These are phyloP conservation scores for Saccharomycopsis malanga DNA, from an alignment of 805 yeast genomes.

Conservation along the genomic window DNA sequence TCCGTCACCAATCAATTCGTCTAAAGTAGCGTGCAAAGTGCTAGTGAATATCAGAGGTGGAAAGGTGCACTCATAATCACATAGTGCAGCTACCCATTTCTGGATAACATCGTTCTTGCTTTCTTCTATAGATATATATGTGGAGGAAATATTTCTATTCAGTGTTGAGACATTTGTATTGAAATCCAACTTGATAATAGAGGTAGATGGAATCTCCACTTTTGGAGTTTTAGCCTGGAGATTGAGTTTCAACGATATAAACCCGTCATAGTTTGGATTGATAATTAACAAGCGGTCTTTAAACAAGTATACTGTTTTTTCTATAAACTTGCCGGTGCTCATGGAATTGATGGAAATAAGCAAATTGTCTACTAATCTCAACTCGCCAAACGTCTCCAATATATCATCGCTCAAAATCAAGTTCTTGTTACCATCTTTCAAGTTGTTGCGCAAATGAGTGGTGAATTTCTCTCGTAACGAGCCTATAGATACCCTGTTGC, in stretches of 20 bases:
- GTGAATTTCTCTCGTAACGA: conserved; percentile 5
- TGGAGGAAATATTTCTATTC: conserved; percentile 8
- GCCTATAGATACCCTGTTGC: neutral
- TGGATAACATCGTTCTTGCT: conserved; percentile 18
- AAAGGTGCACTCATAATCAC: conserved; percentile 19
- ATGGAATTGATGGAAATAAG: conserved; percentile 8
- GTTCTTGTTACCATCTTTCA: conserved; percentile 6
- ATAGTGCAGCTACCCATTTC: conserved; percentile 22
- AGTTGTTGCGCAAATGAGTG: conserved; percentile 5
- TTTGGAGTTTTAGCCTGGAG: conserved; percentile 9
- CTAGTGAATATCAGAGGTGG: conserved; percentile 18
- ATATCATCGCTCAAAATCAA: conserved; percentile 3
- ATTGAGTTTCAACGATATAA: conserved; percentile 11
- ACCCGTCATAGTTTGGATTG: conserved; percentile 8
- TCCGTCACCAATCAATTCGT: neutral
- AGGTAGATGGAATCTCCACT: conserved; percentile 18
- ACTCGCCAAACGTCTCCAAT: conserved; percentile 14
- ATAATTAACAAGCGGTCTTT: conserved; percentile 10
- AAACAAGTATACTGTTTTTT: conserved; percentile 15
- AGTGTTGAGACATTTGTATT: neutral
- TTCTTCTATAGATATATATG: conserved; percentile 16
- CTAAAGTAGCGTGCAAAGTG: conserved; percentile 7
- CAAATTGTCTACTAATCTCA: conserved; percentile 18
- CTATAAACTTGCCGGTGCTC: conserved; percentile 5
- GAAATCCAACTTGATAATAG: conserved; percentile 18